phyloP scores from a whole-genome alignment of 345 rosid species.

The Mercurialis annua region DNA sequence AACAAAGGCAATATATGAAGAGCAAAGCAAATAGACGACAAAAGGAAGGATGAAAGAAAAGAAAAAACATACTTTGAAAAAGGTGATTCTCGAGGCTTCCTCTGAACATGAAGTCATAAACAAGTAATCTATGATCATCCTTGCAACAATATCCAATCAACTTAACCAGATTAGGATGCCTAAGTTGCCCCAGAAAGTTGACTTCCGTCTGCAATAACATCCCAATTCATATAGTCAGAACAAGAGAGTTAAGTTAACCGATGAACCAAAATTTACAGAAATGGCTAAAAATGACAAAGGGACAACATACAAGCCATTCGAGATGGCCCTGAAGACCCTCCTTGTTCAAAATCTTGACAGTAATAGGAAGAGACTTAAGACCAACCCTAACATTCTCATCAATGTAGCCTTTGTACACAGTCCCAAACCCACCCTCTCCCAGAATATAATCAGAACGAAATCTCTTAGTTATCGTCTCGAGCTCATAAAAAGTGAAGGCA shows the following conservation, averaged over 20 bases:
- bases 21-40: not conserved
- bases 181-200: conserved; percentile 78
- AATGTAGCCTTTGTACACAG: conserved; percentile 93
- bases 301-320: conserved; percentile 87
- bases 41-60: conserved; percentile 2
- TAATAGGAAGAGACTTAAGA: conserved; percentile 94
- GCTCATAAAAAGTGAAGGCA: conserved; percentile 78
- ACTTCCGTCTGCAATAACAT: conserved; percentile 39
- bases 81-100: conserved; percentile 97
- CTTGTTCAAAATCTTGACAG: conserved; percentile 93
- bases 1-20: not conserved
- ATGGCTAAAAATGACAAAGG: not conserved
- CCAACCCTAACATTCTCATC: conserved; percentile 91
- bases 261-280: not conserved
- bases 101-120: conserved; percentile 90
- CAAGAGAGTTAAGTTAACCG: not conserved
- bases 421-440: conserved; percentile 96
- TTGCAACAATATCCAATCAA: conserved; percentile 91
- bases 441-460: conserved; percentile 92
- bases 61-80: conserved; percentile 67
- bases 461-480: conserved; percentile 94
- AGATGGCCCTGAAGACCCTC: conserved; percentile 98
- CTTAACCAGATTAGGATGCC: conserved; percentile 93
- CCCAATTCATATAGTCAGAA: conserved; percentile 4
- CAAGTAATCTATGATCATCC: conserved; percentile 87